These are phyloP conservation scores for Chrysanthemum seticuspe DNA, from an alignment of 129 eudicot genomes.

Conservation along the genomic window DNA sequence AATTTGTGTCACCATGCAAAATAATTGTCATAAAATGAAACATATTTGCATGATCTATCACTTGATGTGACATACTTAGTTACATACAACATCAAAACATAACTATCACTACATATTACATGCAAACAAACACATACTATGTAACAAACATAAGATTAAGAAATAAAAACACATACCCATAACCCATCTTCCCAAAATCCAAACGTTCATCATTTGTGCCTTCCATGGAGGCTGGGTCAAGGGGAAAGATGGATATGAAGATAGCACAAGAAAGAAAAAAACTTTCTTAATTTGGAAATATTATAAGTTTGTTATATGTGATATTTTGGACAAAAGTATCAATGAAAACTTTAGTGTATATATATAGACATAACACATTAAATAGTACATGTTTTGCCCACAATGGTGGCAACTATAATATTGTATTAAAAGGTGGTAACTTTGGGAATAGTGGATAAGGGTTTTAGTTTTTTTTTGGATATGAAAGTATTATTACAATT, in stretches of 20 bases:
- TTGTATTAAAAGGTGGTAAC: neutral
- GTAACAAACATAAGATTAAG: neutral
- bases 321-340: constrained; percentile 22
- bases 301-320: constrained; percentile 13
- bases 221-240: constrained; percentile 48
- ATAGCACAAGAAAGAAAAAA: neutral
- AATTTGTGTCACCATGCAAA: no score
- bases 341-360: neutral
- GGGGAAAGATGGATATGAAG: constrained; percentile 26
- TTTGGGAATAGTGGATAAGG: constrained; percentile 38
- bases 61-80: no score
- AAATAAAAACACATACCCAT: constrained; percentile 54
- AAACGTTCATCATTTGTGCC: constrained; percentile 65
- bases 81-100: no score
- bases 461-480: constrained; percentile 9
- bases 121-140: neutral
- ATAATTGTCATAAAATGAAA: no score
- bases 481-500: neutral
- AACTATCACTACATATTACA: no score
- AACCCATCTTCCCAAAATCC: constrained; percentile 99
- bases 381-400: constrained; percentile 31
- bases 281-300: constrained; percentile 29
- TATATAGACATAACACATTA: neutral
- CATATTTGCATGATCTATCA: no score
- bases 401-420: constrained; percentile 19